Conservation (phyloP, 1,284 basidiomycete species). For the Coriolopsis trogii region DNA sequence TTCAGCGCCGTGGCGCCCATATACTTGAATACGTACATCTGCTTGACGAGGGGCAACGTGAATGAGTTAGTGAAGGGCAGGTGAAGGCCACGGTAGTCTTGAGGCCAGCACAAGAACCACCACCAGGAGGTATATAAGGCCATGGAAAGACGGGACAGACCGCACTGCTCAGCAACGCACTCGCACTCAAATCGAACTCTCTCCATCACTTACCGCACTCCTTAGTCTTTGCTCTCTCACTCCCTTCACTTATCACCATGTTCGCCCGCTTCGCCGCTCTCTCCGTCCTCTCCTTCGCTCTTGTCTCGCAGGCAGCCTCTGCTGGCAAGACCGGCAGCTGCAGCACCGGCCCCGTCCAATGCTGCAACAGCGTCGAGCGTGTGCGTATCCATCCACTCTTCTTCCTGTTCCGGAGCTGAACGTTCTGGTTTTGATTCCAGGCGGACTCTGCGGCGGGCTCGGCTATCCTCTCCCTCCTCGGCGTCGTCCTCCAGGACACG, state of each 20-base stretch:
- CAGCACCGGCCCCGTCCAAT: conserved; percentile 23
- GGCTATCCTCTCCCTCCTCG: conserved; percentile 13
- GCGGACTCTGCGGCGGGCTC: conserved; percentile 11
- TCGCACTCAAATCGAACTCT: too few relatives aligned
- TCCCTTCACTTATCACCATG: background rate
- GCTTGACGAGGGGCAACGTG: too few relatives aligned
- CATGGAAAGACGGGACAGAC: too few relatives aligned
- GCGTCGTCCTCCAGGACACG: conserved; percentile 12
- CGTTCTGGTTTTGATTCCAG: background rate
- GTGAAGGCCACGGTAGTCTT: too few relatives aligned
- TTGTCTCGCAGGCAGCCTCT: conserved; percentile 15
- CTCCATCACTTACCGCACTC: too few relatives aligned
- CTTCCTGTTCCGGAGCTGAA: background rate
- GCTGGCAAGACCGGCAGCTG: conserved; percentile 14
- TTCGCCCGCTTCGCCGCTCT: conserved; percentile 16
- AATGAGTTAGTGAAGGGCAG: too few relatives aligned
- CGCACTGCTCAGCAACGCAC: too few relatives aligned
- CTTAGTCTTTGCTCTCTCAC: background rate
- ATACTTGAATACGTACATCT: too few relatives aligned
- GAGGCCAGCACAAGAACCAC: too few relatives aligned
- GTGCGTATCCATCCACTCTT: conserved; percentile 2
- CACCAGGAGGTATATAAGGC: too few relatives aligned
- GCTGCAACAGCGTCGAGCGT: conserved; percentile 22
- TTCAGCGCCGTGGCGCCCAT: too few relatives aligned
- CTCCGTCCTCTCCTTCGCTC: conserved; percentile 7